phyloP scores from a whole-genome alignment of 345 rosid species.

The Diplotaxis tenuifolia region DNA sequence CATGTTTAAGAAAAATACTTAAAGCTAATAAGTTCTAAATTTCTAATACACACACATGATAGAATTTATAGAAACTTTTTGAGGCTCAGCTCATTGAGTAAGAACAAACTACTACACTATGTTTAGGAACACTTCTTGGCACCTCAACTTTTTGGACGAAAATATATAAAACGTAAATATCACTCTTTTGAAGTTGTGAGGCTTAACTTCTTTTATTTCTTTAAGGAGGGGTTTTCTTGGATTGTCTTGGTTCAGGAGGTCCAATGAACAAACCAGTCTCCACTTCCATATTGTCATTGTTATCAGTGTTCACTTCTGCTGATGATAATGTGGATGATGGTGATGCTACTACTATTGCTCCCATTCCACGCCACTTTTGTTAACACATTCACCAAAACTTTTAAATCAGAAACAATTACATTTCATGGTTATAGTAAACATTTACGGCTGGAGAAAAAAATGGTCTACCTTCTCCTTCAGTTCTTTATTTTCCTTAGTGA shows the following conservation, averaged over 20 bases:
- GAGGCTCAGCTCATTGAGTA: not conserved
- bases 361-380: constrained; percentile 34
- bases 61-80: not conserved
- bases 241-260: constrained; percentile 48
- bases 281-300: constrained; percentile 34
- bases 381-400: constrained; percentile 7
- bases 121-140: constrained; percentile 6
- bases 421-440: not conserved
- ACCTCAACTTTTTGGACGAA: not conserved
- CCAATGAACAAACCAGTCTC: constrained; percentile 80
- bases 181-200: not conserved
- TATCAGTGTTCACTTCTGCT: constrained; percentile 23
- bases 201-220: not conserved
- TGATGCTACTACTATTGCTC: constrained; percentile 9
- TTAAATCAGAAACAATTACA: not conserved
- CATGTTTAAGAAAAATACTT: too few species aligned
- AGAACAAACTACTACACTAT: not conserved
- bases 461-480: constrained; percentile 49
- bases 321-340: constrained; percentile 17
- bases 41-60: not conserved
- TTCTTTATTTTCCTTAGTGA: constrained; percentile 52
- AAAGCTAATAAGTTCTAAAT: not conserved
- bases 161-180: not conserved
- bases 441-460: not conserved
- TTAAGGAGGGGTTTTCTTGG: not conserved